Base-by-base conservation (phyloP, 148 eudicot species). In the Beta vulgaris region DNA sequence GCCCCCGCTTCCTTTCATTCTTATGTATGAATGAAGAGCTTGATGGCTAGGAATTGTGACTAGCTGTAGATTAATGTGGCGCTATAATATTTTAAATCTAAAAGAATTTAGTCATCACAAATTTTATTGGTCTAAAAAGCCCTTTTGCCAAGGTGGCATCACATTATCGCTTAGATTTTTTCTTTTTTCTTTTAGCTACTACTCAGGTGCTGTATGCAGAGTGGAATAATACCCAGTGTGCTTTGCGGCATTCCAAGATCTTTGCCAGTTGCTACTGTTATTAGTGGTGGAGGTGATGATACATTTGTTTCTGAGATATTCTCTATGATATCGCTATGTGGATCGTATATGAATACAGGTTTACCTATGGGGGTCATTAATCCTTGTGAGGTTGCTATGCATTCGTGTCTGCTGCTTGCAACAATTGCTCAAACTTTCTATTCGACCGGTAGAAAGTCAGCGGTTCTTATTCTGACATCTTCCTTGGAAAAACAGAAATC, bases 241-340 rank as follows among this genome's bases (percentile, higher is more conserved):
- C 87, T 94, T 39, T 94, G 98, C 81, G 96, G 98, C 67, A 76
- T 94, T 68, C 93, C 98, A 36, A 94, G 88, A 79, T 90, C 97
- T 61, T 82, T 91, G 76, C 98, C 97, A 51, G 91, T 80, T 80
- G 87, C 87, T 21, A 90, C 97, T 43, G 82, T 88, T 73, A 93
- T 94, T 66, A 94, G 91, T 81, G 98, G 98, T 28, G 96, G 97
- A 72, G 98, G 89, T 35, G 98, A 91, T 78, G 85, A 87, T 54
- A 90, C 98, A 55, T 83, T 94, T 78, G 79, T 90, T 84, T 89
- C 98, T 70, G 97, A 94, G 80, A 86, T 90, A 68, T 94, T 91
- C 68, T 77, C 97, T 64, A 76, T 88, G 68, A 71, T 94, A 78
- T 83, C 90, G 44, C 69, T 86, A 28, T 93, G 97, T 59, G 82